Evolutionary conservation across 1,139 yeast species (phyloP).

Genomic region (Magnusiomyces suaveolens): DNA sequence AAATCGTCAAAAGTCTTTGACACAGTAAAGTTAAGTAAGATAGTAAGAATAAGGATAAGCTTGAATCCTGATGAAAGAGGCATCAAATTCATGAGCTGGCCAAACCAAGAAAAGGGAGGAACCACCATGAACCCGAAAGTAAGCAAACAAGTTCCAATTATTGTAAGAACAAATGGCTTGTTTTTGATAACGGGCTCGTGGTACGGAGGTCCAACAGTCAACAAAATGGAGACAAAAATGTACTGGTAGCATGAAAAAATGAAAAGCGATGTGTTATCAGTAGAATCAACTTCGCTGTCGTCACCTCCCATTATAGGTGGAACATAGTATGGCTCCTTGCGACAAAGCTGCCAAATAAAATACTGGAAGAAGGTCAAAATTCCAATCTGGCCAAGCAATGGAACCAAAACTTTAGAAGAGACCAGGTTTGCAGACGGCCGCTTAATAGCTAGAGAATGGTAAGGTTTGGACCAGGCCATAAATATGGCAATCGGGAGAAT

Average conservation of each 20-base stretch:
- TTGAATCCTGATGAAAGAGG: slow-evolving; percentile 47
- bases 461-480: slow-evolving; percentile 94
- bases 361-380: slow-evolving; percentile 58
- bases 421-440: slow-evolving; percentile 92
- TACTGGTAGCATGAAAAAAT: slow-evolving; percentile 80
- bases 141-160: slow-evolving; percentile 40
- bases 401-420: slow-evolving; percentile 75
- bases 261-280: slow-evolving; percentile 83
- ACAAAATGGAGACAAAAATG: slow-evolving; percentile 66
- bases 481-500: slow-evolving; percentile 91
- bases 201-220: slow-evolving; percentile 94
- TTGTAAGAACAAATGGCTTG: slow-evolving; percentile 58
- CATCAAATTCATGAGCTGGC: slow-evolving; percentile 68
- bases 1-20: slow-evolving; percentile 40
- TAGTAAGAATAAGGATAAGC: slow-evolving; percentile 39
- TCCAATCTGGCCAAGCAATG: slow-evolving; percentile 63
- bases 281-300: slow-evolving; percentile 72
- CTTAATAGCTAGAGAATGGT: slow-evolving; percentile 47
- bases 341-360: slow-evolving; percentile 50
- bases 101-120: slow-evolving; percentile 43
- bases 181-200: slow-evolving; percentile 67
- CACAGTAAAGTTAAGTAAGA: slow-evolving; percentile 42
- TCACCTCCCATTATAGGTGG: slow-evolving; percentile 73
- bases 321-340: slow-evolving; percentile 57
- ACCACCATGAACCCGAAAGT: slow-evolving; percentile 33